Evolutionary conservation across 805 yeast species (phyloP), one percentile per base, ranked within the genome.

Genomic region (Myxozyma melibiosi): DNA sequence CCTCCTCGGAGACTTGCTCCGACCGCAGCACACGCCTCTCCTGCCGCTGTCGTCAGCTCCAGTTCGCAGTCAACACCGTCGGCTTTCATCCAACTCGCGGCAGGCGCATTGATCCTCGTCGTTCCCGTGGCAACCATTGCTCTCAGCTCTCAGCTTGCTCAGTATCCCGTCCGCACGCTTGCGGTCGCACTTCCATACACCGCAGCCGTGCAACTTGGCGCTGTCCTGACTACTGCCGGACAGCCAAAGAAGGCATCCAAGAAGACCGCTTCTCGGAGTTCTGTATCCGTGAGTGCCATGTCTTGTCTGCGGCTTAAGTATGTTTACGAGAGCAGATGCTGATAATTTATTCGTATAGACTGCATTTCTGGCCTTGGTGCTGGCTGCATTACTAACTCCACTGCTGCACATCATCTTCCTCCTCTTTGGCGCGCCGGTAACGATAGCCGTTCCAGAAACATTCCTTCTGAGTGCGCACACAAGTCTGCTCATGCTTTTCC

Each of bases 341-440:
- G 6, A 7, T 9, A 3, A 37, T n/a, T 22, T 11, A n/a, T 22
- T 5, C 18, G 4, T 13, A 30, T 24, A 58, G 63, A 58, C 53
- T 3, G 18, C 47, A 7, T 33, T 51, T 4, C 48, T 55, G 20
- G 53, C 61, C 1, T 40, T 59, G n/a, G 38, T 57, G 5, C 41
- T 59, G 18, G 41, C 63, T 4, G 55, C 42, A 1, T 47, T 59
- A 11, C 35, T 59, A 18, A 28, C 69, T 1, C 72, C 76, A 20
- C 22, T 57, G 3, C 14, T 73, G 4, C 70, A 70, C 44, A 34
- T 72, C 1, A 57, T 78, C 1, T 68, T 86, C 44, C 75, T 90
- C 1, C 65, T 90, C 11, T 82, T 88, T 67, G 97, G 97, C 6
- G 95, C 96, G 0, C 96, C 97, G 13, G 74, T 86, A 41, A 73